A percentile compares a stretch with the other conserved stretches of the same genome.
Evolutionary conservation across 2,329 filamentous ascomycete species (phyloP).

Genomic region (Neonectria neomacrospora): DNA sequence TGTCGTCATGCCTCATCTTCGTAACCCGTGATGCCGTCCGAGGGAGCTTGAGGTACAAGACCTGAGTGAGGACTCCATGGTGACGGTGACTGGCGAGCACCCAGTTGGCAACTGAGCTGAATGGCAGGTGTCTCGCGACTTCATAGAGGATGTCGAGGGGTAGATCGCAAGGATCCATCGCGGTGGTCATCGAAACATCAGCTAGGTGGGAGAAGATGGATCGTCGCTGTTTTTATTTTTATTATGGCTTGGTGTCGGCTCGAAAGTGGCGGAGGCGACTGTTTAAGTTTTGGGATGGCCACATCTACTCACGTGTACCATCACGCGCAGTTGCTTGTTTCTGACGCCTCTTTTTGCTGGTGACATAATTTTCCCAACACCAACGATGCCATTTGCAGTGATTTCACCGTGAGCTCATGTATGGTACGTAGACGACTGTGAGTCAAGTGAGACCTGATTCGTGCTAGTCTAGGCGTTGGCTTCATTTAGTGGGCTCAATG

Average conservation of each 20-base stretch:
- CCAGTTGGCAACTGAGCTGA: conserved; percentile 18
- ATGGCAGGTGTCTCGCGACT: conserved; percentile 15
- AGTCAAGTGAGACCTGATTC: background rate
- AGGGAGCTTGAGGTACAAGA: conserved; percentile 2
- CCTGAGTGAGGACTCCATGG: background rate
- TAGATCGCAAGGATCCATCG: conserved; percentile 12
- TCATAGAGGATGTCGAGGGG: conserved; percentile 18
- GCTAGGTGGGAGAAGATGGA: background rate
- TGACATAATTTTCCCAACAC: background rate
- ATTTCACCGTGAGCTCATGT: background rate
- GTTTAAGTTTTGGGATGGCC: background rate
- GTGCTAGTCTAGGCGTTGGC: background rate
- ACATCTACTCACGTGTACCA: background rate
- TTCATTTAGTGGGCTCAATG: background rate
- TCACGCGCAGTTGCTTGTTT: background rate
- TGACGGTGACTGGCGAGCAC: background rate
- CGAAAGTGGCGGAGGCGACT: background rate
- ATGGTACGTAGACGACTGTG: background rate
- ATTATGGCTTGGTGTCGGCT: too few relatives aligned
- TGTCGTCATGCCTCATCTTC: background rate
- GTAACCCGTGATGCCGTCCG: background rate
- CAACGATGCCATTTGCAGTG: background rate
- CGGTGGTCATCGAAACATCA: background rate
- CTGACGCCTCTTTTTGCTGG: background rate
- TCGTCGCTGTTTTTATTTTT: background rate